These are phyloP conservation scores for Ophiostoma populinum DNA, from an alignment of 2,329 filamentous ascomycete species.

Conservation along the genomic window DNA sequence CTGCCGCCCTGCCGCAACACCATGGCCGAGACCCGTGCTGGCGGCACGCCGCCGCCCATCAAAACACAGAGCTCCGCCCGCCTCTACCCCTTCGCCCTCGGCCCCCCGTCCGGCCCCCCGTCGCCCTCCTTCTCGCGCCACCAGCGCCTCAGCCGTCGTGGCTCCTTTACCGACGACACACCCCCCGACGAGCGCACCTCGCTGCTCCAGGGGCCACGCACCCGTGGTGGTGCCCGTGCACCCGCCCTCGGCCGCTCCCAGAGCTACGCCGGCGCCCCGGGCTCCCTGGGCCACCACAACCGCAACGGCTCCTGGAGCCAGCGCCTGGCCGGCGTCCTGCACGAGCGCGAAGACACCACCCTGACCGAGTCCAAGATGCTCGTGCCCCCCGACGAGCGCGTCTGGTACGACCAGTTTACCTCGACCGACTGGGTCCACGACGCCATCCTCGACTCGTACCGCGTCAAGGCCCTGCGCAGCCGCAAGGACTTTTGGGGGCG, in stretches of 20 bases:
- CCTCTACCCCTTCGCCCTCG: neutral
- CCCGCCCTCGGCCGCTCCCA: slow-evolving; percentile 15
- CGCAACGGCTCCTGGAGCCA: slow-evolving; percentile 41
- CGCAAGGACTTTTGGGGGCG: slow-evolving; percentile 76
- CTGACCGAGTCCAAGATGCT: slow-evolving; percentile 48
- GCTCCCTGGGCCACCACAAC: slow-evolving; percentile 29
- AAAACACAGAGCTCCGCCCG: neutral
- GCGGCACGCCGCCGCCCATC: neutral
- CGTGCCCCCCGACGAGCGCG: slow-evolving; percentile 59
- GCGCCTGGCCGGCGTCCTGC: slow-evolving; percentile 44
- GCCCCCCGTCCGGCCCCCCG: slow-evolving; percentile 15
- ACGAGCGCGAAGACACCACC: slow-evolving; percentile 37
- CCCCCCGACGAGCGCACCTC: slow-evolving; percentile 17
- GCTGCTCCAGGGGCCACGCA: slow-evolving; percentile 13
- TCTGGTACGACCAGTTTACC: slow-evolving; percentile 98
- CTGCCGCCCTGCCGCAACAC: too few relatives aligned
- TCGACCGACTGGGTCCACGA: slow-evolving; percentile 98
- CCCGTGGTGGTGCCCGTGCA: slow-evolving; percentile 7
- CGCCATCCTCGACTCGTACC: slow-evolving; percentile 83
- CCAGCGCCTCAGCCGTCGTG: slow-evolving; percentile 13
- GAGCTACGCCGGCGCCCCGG: slow-evolving; percentile 15
- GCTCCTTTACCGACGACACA: slow-evolving; percentile 11
- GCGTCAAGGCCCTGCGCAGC: slow-evolving; percentile 65
- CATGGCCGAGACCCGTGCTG: too few relatives aligned
- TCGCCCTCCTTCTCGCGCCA: slow-evolving; percentile 14